A percentile compares a stretch with the other conserved stretches of the same genome.
Conservation (phyloP, 177 flowering plant species). For the Vitis hybrid region DNA sequence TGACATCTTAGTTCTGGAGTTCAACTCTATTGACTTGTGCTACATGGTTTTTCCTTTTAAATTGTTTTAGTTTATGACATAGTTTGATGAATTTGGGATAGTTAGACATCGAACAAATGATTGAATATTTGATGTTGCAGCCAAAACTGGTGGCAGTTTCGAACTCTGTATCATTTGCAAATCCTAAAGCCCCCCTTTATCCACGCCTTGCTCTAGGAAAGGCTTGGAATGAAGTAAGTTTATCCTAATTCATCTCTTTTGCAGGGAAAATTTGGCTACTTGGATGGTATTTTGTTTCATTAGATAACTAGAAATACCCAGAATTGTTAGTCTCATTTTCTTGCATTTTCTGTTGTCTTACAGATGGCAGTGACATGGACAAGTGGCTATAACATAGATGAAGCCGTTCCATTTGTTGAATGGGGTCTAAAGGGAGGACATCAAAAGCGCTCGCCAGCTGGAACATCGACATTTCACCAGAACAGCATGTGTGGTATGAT, state of each 20-base stretch:
- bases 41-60: too few relatives aligned
- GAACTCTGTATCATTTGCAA: slow-evolving; percentile 45
- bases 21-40: too few relatives aligned
- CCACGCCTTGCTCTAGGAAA: slow-evolving; percentile 79
- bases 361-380: slow-evolving; percentile 98
- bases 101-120: background rate
- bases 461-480: slow-evolving; percentile 59
- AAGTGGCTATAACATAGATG: slow-evolving; percentile 68
- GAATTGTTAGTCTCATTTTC: background rate
- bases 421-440: slow-evolving; percentile 51
- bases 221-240: slow-evolving; percentile 69
- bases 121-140: slow-evolving; percentile 32
- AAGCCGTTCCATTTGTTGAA: slow-evolving; percentile 72
- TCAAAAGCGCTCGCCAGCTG: slow-evolving; percentile 58
- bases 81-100: too few relatives aligned
- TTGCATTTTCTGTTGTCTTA: background rate
- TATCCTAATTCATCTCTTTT: background rate
- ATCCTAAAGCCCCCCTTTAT: slow-evolving; percentile 72
- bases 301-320: background rate
- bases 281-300: background rate
- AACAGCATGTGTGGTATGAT: slow-evolving; percentile 81
- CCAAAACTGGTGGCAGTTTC: slow-evolving; percentile 65
- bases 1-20: too few relatives aligned
- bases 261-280: too few relatives aligned
- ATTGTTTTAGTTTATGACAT: too few relatives aligned